Conservation (phyloP, 805 yeast genomes). For the Candida railenensis region DNA sequence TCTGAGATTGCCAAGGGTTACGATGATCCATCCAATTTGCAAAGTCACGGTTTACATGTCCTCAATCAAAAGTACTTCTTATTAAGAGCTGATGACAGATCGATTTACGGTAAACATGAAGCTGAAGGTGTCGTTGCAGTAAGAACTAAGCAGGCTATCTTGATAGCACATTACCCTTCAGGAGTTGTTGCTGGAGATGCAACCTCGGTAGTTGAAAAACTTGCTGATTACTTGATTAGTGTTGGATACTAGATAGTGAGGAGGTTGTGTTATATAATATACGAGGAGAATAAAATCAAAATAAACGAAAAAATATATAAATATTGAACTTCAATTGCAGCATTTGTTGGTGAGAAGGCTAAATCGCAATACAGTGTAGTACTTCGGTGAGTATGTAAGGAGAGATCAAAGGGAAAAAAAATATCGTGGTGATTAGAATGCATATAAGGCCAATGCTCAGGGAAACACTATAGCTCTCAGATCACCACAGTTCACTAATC, state of each 20-base stretch:
- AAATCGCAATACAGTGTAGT: too few species aligned
- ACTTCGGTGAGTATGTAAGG: not conserved
- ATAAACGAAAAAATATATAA: not conserved
- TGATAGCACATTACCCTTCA: slow-evolving; percentile 91
- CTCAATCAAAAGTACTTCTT: slow-evolving; percentile 85
- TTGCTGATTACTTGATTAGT: slow-evolving; percentile 91
- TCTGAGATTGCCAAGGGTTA: slow-evolving; percentile 74
- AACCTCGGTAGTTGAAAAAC: slow-evolving; percentile 87
- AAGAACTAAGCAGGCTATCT: slow-evolving; percentile 88
- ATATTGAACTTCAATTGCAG: not conserved
- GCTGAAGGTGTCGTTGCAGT: slow-evolving; percentile 88
- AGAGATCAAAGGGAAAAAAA: not conserved
- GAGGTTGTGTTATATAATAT: not conserved
- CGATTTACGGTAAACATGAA: slow-evolving; percentile 88
- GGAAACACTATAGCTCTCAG: too few species aligned
- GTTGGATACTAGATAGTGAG: slow-evolving; percentile 65
- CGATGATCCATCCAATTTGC: slow-evolving; percentile 74
- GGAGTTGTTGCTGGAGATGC: slow-evolving; percentile 95
- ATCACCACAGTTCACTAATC: too few species aligned
- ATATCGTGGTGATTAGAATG: too few species aligned
- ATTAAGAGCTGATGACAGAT: slow-evolving; percentile 86
- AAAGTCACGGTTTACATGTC: slow-evolving; percentile 81
- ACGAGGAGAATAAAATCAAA: not conserved
- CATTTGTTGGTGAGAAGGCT: not conserved
- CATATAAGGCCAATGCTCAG: too few species aligned